Conservation (phyloP, 148 eudicot genomes). For the Rhododendron vialii region DNA sequence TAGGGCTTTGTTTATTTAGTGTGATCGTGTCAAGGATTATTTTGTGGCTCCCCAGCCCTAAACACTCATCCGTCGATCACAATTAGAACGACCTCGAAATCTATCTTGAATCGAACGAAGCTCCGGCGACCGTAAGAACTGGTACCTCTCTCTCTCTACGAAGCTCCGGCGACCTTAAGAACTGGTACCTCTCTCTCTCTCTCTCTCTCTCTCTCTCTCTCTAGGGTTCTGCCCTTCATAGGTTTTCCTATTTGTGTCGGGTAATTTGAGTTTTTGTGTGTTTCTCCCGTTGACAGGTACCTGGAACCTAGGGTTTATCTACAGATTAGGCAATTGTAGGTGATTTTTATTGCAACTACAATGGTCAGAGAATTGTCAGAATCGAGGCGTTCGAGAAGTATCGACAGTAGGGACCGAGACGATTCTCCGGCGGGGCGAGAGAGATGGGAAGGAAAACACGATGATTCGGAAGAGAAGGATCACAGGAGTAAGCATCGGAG, state of each 20-base stretch:
- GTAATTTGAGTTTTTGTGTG: constrained; percentile 22
- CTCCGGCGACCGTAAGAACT: too few relatives aligned
- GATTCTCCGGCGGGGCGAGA: constrained; percentile 39
- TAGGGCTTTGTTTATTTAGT: too few relatives aligned
- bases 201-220: too few relatives aligned
- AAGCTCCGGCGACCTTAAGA: too few relatives aligned
- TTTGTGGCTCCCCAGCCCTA: too few relatives aligned
- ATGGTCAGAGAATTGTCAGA: constrained; percentile 22
- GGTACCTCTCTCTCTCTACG: too few relatives aligned
- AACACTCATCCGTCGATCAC: too few relatives aligned
- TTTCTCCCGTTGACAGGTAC: background rate
- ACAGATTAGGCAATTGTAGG: background rate
- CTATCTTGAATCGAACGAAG: too few relatives aligned
- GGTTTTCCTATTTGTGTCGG: too few relatives aligned
- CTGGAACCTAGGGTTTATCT: background rate
- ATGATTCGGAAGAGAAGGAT: constrained; percentile 41
- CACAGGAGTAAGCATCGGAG: constrained; percentile 54
- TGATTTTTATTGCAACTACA: background rate
- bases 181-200: too few relatives aligned
- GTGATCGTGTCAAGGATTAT: too few relatives aligned
- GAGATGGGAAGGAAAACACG: constrained; percentile 33
- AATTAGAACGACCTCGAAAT: too few relatives aligned
- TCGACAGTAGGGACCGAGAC: constrained; percentile 39
- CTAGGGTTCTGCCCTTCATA: background rate
- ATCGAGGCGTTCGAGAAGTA: constrained; percentile 40